A percentile compares a stretch with the other conserved stretches of the same genome.
Conservation (phyloP, 2,329 filamentous ascomycete genomes). For the Capronia coronata region DNA sequence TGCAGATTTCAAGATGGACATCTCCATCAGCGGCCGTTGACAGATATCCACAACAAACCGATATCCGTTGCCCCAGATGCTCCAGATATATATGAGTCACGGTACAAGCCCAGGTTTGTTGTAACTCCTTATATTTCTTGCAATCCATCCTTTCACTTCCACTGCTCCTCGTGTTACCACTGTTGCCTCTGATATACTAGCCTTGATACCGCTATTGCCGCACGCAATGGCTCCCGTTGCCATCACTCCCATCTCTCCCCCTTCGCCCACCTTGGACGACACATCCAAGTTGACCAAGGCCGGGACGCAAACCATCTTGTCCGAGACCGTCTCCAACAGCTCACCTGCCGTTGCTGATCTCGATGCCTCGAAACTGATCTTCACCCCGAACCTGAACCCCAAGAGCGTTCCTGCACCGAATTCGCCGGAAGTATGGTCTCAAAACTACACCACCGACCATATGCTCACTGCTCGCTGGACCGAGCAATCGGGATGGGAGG, state of each 20-base stretch:
- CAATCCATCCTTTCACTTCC: not conserved
- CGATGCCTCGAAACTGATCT: slow-evolving; percentile 36
- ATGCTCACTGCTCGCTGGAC: slow-evolving; percentile 75
- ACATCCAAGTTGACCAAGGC: slow-evolving; percentile 26
- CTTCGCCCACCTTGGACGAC: slow-evolving; percentile 20
- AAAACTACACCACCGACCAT: slow-evolving; percentile 65
- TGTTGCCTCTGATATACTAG: not conserved
- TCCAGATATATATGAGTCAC: slow-evolving; percentile 20
- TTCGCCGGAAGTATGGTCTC: slow-evolving; percentile 37
- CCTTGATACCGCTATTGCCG: not conserved
- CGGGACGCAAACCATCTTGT: slow-evolving; percentile 22
- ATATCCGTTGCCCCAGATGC: not conserved
- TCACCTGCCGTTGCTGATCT: slow-evolving; percentile 31
- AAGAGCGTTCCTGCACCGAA: slow-evolving; percentile 36
- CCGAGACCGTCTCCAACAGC: slow-evolving; percentile 19
- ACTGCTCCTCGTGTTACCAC: not conserved
- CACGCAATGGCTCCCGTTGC: slow-evolving; percentile 24
- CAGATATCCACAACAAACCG: not conserved
- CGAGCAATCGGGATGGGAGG: slow-evolving; percentile 59
- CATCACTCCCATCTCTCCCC: slow-evolving; percentile 16
- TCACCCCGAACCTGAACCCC: slow-evolving; percentile 35
- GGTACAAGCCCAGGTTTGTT: not conserved
- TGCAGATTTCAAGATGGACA: not conserved
- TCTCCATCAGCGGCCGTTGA: not conserved
- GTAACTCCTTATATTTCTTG: not conserved